Evolutionary conservation across 352 stramenopile genomes (phyloP).

Genomic region (Pythium sp.): DNA sequence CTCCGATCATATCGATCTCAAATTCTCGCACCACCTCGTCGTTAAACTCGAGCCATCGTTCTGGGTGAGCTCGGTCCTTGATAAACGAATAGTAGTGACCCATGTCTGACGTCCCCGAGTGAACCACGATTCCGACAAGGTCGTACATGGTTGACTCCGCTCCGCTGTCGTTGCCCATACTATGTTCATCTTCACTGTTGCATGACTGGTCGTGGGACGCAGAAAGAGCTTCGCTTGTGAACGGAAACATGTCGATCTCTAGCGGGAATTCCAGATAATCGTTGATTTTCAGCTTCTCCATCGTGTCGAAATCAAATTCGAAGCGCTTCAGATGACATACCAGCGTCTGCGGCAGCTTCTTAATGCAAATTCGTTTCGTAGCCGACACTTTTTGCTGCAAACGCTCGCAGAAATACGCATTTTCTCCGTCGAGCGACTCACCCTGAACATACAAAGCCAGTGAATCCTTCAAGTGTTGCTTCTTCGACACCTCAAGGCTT

Average conservation of each 20-base stretch:
- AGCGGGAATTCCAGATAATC: constrained; percentile 81
- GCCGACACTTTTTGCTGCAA: constrained; percentile 68
- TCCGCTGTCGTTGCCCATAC: not conserved
- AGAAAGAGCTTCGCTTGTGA: constrained; percentile 69
- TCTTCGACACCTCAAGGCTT: constrained; percentile 78
- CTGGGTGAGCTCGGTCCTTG: constrained; percentile 51
- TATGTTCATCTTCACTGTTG: not conserved
- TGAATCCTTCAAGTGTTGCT: constrained; percentile 56
- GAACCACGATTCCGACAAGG: constrained; percentile 90
- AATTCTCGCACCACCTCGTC: constrained; percentile 87
- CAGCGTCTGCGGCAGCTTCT: constrained; percentile 69
- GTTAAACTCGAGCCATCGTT: constrained; percentile 92
- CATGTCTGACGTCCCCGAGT: constrained; percentile 89
- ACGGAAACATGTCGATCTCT: constrained; percentile 89
- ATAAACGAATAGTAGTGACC: constrained; percentile 96
- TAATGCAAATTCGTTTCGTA: constrained; percentile 83
- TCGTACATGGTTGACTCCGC: constrained; percentile 63
- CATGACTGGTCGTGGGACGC: not conserved
- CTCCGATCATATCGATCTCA: constrained; percentile 60
- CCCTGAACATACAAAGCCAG: constrained; percentile 70
- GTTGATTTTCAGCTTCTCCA: constrained; percentile 89
- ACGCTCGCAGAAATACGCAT: constrained; percentile 77
- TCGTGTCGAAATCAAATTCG: constrained; percentile 88
- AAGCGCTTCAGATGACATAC: constrained; percentile 88
- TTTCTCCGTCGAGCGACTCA: constrained; percentile 72